Base-by-base conservation (phyloP, 1,284 basidiomycete species). In the Mycena sp. region DNA sequence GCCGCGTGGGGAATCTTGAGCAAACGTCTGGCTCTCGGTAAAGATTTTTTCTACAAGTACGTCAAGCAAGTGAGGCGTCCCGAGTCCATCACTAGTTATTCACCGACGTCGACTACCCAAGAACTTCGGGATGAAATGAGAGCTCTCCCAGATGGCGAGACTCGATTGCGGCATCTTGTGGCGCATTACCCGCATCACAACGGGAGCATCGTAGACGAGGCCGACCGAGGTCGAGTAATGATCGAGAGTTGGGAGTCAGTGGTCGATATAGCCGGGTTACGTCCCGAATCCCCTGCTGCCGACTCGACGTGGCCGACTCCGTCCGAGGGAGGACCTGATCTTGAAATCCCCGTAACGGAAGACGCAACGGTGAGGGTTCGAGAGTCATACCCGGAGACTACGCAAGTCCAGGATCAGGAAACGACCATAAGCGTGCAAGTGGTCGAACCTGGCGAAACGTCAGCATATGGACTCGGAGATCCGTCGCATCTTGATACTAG, bases 141-240 rank as follows among this genome's bases (percentile, higher is more conserved):
- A 18, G 5, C 22, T 18, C 7, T 65, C 4, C 18, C 14, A 2
- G 14, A 18, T 2, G 0, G 1, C 1, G 44, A 59, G 11, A 4
- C 25, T 0, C 46, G 57, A 34, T 6, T 66, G 11, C 22, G 65
- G 3, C 65, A 66, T n/a, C 25, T 66, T 11, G 9, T 66, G 1
- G 56, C 55, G 6, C 22, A 59, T 14, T 66, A 48, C 7, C 65
- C 65, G 14, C 65, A 66, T 5, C 65, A 66, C 20, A 66, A 66
- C 18, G 25, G 30, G 3, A 20, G 10, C 0, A 0, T 37, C 6
- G 3, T 1, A 1, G 55, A 56, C 1, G 46, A 54, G 10, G 3
- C 8, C 5, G 44, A 48, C 1, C 39, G 20, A 1, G 18, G 25
- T 0, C 44, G n/a, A 1, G 38, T 65, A 0, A 34, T 57, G 55